Base-by-base conservation (phyloP, 257 asterid genomes). In the Solanum bulbocastanum region DNA sequence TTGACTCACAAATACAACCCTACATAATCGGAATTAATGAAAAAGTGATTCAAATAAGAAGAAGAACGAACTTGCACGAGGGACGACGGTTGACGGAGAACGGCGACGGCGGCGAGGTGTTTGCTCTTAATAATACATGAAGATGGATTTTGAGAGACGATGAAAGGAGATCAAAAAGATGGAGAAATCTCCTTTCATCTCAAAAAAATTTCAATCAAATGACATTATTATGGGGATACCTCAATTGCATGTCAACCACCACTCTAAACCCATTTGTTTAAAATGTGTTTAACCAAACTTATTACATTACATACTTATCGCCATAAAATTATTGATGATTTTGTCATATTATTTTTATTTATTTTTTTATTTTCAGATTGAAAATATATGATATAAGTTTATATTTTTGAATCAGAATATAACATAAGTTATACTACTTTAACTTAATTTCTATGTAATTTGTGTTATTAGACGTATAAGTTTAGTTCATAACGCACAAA, bases 161-260 rank as follows among this genome's bases (percentile, higher is more conserved):
- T 36, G 49, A 74, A 74, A 74, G 82, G 52, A 36, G 52, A 36
- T 36, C 1, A 74, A 14, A 56, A 73, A 18, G 4, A 33, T 4
- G 1, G 8, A 74, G 18, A 74, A 8, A 74, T 36, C 82, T 74
- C 82, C 49, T 36, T 74, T 74, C 82, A 74, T 74, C 82, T 74
- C 49, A 14, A 33, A 8, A 46, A 46, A 46, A 13, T 4, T 65
- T 25, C 32, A 65, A 65, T 65, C 32, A 62, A 62, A 62, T 4
- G 5, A 3, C 32, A 65, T 62, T n/a, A n/a, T 62, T n/a, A 62
- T 62, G 66, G 66, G 12, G 0, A 20, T 62, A 4, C 32, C 71
- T 62, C 32, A 62, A 62, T 62, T 62, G 71, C 71, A 62, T 62
- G 30, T 0, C 30, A 62, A 10, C 71, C 32, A 58, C 66, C 25